Evolutionary conservation across 1,139 yeast genomes (phyloP), one percentile per base, ranked within the genome.

Genomic region (Blastobotrys petasosporus): DNA sequence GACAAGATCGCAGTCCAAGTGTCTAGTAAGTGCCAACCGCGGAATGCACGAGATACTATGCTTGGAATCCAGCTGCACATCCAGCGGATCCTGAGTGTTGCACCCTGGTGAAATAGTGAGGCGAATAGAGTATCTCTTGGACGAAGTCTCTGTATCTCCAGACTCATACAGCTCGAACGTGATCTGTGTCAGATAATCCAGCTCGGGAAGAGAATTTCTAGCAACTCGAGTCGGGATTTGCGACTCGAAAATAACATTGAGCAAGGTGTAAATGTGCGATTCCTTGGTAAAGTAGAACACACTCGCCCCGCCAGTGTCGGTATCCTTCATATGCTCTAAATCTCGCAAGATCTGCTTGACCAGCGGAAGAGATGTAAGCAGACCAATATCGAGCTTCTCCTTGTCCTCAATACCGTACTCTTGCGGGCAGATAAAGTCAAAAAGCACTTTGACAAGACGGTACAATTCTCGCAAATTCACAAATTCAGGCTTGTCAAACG

Each of bases 31-130:
- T 44, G 87, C 82, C 47, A 88, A 79, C 58, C 92, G 79, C 34
- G 97, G 95, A 56, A 92, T 94, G 61, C 97, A 92, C 13, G 96
- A 92, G 55, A 94, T 92, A 67, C 94, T 92, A 66, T 94, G 99
- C 64, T 88, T 92, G 43, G 88, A 94, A 66, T 94, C 98, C 41
- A 94, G 73, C 66, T 92, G 96, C 39, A 94, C 95, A 67, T 94
- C 98, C 53, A 94, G 73, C 13, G 98, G 98, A 65, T 92, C 95
- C 60, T 88, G 95, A 0, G 97, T 88, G 65, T 94, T 97, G 66
- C 98, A 94, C 31, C 99, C 99, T 0, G 98, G 97, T 1, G 97
- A 85, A 55, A 94, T 74, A 13, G 94, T 82, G 51, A 94, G 74
- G 58, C 97, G 76, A 44, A 94, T 82, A 1, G 95, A 82, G 63